phyloP scores from a whole-genome alignment of 2,329 filamentous ascomycete genomes.

The Talaromyces rugulosus region DNA sequence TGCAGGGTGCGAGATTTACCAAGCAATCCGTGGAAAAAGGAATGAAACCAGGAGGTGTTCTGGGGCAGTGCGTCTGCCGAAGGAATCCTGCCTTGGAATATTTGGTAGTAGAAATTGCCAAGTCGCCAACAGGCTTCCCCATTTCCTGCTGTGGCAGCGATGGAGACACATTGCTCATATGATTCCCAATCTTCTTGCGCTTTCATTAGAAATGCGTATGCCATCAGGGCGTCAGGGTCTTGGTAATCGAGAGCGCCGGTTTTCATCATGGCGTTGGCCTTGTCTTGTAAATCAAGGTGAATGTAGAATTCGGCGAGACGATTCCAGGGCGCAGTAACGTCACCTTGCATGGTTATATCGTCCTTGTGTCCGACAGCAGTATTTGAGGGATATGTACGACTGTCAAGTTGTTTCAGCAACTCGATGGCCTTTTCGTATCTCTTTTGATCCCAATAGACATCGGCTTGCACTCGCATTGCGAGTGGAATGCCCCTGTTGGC shows the following conservation, averaged over 20 bases:
- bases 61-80: slow-evolving; percentile 19
- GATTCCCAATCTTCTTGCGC: slow-evolving; percentile 20
- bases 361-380: background rate
- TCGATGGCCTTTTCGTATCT: slow-evolving; percentile 18
- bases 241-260: slow-evolving; percentile 28
- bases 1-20: slow-evolving; percentile 15
- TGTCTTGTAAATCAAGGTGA: slow-evolving; percentile 12
- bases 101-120: slow-evolving; percentile 35
- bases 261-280: slow-evolving; percentile 20
- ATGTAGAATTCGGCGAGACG: slow-evolving; percentile 22
- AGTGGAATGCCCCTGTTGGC: slow-evolving; percentile 20
- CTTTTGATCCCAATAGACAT: slow-evolving; percentile 21
- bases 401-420: slow-evolving; percentile 24
- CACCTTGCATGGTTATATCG: slow-evolving; percentile 12
- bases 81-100: slow-evolving; percentile 20
- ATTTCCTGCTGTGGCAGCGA: slow-evolving; percentile 27
- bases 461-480: slow-evolving; percentile 26
- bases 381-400: slow-evolving; percentile 17
- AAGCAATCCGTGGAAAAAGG: slow-evolving; percentile 14
- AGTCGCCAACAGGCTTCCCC: slow-evolving; percentile 28
- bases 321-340: slow-evolving; percentile 25
- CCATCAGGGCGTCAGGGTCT: slow-evolving; percentile 24
- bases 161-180: slow-evolving; percentile 33
- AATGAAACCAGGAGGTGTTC: background rate
- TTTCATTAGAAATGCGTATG: slow-evolving; percentile 22